phyloP scores from a whole-genome alignment of 2,329 filamentous ascomycete species.

The Colletotrichum sp. region DNA sequence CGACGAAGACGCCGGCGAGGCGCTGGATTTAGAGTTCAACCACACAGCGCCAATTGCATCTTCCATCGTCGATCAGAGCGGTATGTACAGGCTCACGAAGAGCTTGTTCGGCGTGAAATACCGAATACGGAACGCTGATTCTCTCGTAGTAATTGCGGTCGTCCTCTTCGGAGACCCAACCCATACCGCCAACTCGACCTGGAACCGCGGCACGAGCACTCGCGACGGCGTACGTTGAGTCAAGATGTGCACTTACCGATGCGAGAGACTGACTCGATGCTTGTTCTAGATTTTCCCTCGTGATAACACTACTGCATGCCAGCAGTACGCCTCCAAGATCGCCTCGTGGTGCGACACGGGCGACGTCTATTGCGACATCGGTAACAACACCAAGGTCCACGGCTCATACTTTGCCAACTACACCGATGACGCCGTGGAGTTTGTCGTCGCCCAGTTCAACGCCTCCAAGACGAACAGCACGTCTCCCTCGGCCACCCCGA shows the following conservation, averaged over 20 bases:
- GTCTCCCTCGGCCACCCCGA: background rate
- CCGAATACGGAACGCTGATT: background rate
- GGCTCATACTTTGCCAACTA: slow-evolving; percentile 41
- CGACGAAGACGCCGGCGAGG: slow-evolving; percentile 22
- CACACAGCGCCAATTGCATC: slow-evolving; percentile 28
- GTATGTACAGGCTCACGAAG: slow-evolving; percentile 28
- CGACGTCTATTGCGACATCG: slow-evolving; percentile 45
- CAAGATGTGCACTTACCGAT: background rate
- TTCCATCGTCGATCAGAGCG: slow-evolving; percentile 34
- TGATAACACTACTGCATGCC: slow-evolving; percentile 37
- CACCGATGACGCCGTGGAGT: slow-evolving; percentile 37
- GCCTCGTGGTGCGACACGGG: slow-evolving; percentile 47
- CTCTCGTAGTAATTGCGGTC: slow-evolving; percentile 42
- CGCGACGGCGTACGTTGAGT: slow-evolving; percentile 40
- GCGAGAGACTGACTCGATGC: background rate
- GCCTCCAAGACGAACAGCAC: slow-evolving; percentile 4
- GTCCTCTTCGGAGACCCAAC: slow-evolving; percentile 47
- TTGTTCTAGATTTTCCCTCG: slow-evolving; percentile 39
- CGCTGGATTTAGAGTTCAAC: slow-evolving; percentile 17
- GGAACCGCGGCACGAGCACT: slow-evolving; percentile 41
- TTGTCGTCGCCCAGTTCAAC: slow-evolving; percentile 38
- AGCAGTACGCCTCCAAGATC: slow-evolving; percentile 38
- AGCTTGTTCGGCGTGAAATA: background rate
- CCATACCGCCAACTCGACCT: slow-evolving; percentile 38
- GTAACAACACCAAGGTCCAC: slow-evolving; percentile 33